Conservation (phyloP, 768 basidiomycete species). For the Podaxis sp. region DNA sequence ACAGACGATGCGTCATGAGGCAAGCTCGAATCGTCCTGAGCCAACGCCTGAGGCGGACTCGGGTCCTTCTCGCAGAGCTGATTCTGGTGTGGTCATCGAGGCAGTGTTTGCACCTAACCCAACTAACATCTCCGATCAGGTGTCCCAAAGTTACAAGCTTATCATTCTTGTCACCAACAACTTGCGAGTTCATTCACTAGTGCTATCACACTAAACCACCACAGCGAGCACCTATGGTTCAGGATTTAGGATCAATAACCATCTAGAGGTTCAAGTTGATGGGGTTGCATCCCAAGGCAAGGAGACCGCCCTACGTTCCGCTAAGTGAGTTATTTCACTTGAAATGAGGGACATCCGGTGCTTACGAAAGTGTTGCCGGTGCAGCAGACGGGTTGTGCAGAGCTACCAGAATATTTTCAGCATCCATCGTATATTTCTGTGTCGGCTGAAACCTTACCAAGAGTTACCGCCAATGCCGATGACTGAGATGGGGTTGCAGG, state of each 20-base stretch:
- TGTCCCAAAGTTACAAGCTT: too few relatives aligned
- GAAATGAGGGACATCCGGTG: neutral
- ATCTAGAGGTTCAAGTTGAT: constrained; percentile 5
- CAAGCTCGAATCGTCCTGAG: too few relatives aligned
- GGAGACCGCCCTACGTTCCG: neutral
- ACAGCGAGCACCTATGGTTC: neutral
- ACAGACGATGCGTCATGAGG: too few relatives aligned
- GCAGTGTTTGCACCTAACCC: too few relatives aligned
- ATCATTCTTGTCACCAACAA: neutral
- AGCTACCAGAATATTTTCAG: neutral
- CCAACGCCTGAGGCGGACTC: too few relatives aligned
- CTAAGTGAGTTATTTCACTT: neutral
- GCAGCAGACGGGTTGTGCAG: constrained; percentile 14
- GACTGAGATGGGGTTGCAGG: constrained; percentile 28
- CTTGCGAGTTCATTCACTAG: neutral
- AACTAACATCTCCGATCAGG: too few relatives aligned
- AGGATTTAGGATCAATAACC: neutral
- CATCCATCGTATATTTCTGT: neutral
- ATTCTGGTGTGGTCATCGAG: too few relatives aligned
- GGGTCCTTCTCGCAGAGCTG: too few relatives aligned
- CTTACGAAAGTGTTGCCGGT: constrained; percentile 11
- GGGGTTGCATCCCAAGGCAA: constrained; percentile 5
- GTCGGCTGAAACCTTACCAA: constrained; percentile 21
- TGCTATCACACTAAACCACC: neutral
- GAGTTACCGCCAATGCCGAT: constrained; percentile 23